Percentiles rank a stretch among this genome's conserved stretches.
Conservation (phyloP, 192 early-diverging fungal species). For the Rhizophagus prolifer region DNA sequence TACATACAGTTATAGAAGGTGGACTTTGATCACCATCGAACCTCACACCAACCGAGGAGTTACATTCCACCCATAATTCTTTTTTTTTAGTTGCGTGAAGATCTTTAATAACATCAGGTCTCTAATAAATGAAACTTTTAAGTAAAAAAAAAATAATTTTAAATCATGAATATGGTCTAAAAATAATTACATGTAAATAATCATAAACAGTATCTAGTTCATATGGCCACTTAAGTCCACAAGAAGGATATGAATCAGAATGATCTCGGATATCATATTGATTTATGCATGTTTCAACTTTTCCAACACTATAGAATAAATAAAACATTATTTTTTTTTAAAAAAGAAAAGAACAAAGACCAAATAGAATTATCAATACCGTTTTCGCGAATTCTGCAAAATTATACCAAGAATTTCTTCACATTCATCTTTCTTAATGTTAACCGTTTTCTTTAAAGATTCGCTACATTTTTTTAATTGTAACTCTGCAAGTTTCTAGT, state of each 20-base stretch:
- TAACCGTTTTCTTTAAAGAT: constrained; percentile 26
- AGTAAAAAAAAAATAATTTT: neutral
- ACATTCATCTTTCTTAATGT: constrained; percentile 36
- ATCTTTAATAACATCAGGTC: constrained; percentile 45
- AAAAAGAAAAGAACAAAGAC: neutral
- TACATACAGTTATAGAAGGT: constrained; percentile 58
- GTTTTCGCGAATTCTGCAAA: neutral
- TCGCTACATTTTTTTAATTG: constrained; percentile 39
- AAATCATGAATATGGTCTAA: neutral
- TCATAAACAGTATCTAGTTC: constrained; percentile 43
- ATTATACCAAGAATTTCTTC: constrained; percentile 37
- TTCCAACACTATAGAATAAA: neutral
- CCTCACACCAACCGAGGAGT: constrained; percentile 39
- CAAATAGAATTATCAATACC: neutral
- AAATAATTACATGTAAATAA: constrained; percentile 51
- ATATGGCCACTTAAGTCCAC: constrained; percentile 56
- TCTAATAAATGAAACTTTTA: constrained; percentile 32
- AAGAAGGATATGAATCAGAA: constrained; percentile 43
- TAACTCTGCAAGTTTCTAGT: constrained; percentile 2
- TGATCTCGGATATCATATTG: constrained; percentile 55
- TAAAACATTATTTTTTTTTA: neutral
- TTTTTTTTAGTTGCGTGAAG: constrained; percentile 51
- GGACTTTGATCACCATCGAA: constrained; percentile 51
- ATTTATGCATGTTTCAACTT: constrained; percentile 47
- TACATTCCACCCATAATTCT: constrained; percentile 65